A percentile compares a stretch with the other conserved stretches of the same genome.
phyloP scores from a whole-genome alignment of 1,284 basidiomycete species.

The Coniferiporia weirii region DNA sequence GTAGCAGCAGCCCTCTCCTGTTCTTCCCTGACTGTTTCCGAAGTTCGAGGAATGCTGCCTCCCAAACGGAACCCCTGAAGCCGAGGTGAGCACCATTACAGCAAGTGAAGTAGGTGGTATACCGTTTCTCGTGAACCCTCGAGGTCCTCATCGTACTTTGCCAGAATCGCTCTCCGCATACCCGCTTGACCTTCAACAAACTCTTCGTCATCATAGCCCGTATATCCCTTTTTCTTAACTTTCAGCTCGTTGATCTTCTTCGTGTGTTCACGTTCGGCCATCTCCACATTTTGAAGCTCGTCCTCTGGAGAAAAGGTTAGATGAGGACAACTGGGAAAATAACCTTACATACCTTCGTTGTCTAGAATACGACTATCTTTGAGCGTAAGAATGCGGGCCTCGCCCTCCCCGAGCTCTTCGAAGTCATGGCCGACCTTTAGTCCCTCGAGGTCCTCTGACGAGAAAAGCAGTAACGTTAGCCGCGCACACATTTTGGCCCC shows the following conservation, averaged over 20 bases:
- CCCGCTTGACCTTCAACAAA: conserved; percentile 71
- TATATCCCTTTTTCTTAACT: conserved; percentile 87
- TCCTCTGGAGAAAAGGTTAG: conserved; percentile 61
- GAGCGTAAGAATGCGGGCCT: conserved; percentile 92
- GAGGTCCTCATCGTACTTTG: conserved; percentile 93
- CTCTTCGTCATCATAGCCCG: conserved; percentile 96
- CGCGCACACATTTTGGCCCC: conserved; percentile 38
- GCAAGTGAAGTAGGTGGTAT: conserved; percentile 23
- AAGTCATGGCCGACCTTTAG: conserved; percentile 96
- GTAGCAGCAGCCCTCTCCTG: conserved; percentile 52
- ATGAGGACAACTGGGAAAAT: background rate
- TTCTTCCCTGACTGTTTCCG: conserved; percentile 37
- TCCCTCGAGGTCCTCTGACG: conserved; percentile 78
- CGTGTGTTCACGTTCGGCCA: conserved; percentile 80
- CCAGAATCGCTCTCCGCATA: conserved; percentile 77
- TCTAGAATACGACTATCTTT: conserved; percentile 94
- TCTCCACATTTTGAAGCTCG: conserved; percentile 91
- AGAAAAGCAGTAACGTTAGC: conserved; percentile 8
- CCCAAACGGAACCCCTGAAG: conserved; percentile 78
- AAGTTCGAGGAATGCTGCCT: conserved; percentile 37
- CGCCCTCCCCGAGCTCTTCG: conserved; percentile 86
- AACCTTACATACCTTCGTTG: conserved; percentile 65
- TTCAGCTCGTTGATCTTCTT: conserved; percentile 81
- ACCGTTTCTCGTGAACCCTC: conserved; percentile 66
- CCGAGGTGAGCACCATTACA: conserved; percentile 2